Evolutionary conservation across 2,329 filamentous ascomycete species (phyloP).

Genomic region (Colletotrichum theobromicola): DNA sequence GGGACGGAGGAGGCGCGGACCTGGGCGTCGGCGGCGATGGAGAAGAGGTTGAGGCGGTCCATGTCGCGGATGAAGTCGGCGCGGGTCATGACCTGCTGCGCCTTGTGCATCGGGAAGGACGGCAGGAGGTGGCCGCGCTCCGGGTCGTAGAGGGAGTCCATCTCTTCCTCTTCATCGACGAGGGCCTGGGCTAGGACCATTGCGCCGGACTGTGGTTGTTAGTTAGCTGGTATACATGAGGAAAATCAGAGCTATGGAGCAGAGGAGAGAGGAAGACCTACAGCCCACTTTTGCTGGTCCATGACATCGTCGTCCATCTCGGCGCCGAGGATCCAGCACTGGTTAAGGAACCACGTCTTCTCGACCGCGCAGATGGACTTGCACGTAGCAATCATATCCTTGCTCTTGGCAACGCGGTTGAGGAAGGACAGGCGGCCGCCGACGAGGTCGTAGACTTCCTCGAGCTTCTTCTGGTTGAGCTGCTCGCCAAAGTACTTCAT

Average conservation of each 20-base stretch:
- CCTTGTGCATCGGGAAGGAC: constrained; percentile 71
- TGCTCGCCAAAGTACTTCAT: constrained; percentile 74
- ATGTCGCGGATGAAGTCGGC: constrained; percentile 93
- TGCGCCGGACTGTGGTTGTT: constrained; percentile 70
- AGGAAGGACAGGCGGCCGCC: constrained; percentile 89
- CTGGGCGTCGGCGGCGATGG: constrained; percentile 84
- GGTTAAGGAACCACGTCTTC: constrained; percentile 79
- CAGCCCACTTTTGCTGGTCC: constrained; percentile 95
- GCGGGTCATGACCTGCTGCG: constrained; percentile 92
- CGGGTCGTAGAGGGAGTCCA: constrained; percentile 28
- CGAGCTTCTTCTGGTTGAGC: constrained; percentile 60
- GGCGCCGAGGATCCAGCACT: constrained; percentile 74
- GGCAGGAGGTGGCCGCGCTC: constrained; percentile 19
- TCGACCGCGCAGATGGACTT: constrained; percentile 73
- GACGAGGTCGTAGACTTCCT: constrained; percentile 83
- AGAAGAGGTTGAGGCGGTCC: constrained; percentile 94
- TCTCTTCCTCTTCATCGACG: constrained; percentile 78
- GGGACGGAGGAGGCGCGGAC: constrained; percentile 94
- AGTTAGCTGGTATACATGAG: neutral
- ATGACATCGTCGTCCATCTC: constrained; percentile 97
- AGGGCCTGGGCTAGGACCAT: constrained; percentile 93
- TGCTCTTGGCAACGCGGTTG: constrained; percentile 86
- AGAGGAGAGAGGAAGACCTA: constrained; percentile 51
- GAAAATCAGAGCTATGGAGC: neutral
- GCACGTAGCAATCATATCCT: constrained; percentile 81